Percentiles rank a stretch among this genome's conserved stretches.
Conservation (phyloP, 108 stramenopile species). For the Cyclotella choctawhatcheeana region DNA sequence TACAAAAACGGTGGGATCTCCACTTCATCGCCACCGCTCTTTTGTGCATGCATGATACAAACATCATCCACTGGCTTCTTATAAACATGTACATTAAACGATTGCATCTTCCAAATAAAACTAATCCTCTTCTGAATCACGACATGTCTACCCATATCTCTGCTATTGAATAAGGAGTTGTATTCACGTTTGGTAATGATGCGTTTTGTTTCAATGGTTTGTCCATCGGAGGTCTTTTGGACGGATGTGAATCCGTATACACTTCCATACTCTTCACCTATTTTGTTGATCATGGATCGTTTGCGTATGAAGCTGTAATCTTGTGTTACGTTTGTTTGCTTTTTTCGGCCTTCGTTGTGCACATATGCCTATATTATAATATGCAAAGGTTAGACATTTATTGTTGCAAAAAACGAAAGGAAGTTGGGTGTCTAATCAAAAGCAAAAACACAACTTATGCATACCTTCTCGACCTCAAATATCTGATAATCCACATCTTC, state of each 20-base stretch:
- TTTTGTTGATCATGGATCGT: constrained; percentile 56
- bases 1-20: constrained; percentile 78
- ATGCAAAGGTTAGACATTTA: too few species aligned
- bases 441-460: constrained; percentile 12
- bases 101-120: constrained; percentile 81
- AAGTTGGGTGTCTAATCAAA: too few species aligned
- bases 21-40: constrained; percentile 45
- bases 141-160: constrained; percentile 72
- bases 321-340: constrained; percentile 37
- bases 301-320: constrained; percentile 83
- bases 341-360: constrained; percentile 42
- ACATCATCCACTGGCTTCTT: constrained; percentile 61
- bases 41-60: constrained; percentile 85
- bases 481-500: constrained; percentile 64
- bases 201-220: constrained; percentile 80
- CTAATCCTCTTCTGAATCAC: constrained; percentile 77
- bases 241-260: constrained; percentile 83
- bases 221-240: constrained; percentile 53
- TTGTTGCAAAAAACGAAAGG: too few species aligned
- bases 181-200: constrained; percentile 85
- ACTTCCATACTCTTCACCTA: constrained; percentile 49
- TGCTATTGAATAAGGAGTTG: constrained; percentile 54
- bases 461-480: constrained; percentile 81
- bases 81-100: constrained; percentile 78
- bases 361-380: constrained; percentile 37